Conservation (phyloP, 2,329 filamentous ascomycete genomes). For the Neofusicoccum cordaticola region DNA sequence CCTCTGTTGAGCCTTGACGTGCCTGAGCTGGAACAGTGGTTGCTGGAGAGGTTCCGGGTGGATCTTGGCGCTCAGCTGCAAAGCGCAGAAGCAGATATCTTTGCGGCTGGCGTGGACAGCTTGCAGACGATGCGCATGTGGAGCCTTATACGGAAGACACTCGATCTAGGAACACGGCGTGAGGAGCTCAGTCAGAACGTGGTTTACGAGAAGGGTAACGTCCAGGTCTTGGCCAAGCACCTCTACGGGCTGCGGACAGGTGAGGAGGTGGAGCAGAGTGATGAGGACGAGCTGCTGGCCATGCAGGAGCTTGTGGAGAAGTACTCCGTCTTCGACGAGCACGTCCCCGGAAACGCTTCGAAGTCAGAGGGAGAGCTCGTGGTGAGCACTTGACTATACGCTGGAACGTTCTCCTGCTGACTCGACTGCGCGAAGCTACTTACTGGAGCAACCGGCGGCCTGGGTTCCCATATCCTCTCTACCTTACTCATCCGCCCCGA, state of each 20-base stretch:
- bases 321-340: constrained; percentile 39
- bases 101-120: constrained; percentile 57
- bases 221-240: constrained; percentile 45
- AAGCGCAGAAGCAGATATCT: constrained; percentile 54
- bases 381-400: background rate
- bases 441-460: constrained; percentile 64
- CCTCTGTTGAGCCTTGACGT: constrained; percentile 24
- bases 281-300: constrained; percentile 44
- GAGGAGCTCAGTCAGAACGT: constrained; percentile 52
- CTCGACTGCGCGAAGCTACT: constrained; percentile 40
- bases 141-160: constrained; percentile 27
- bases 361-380: constrained; percentile 20
- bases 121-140: constrained; percentile 58
- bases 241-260: constrained; percentile 45
- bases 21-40: constrained; percentile 32
- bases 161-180: constrained; percentile 47
- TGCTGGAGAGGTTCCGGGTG: constrained; percentile 23
- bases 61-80: constrained; percentile 19
- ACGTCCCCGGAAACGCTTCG: constrained; percentile 20
- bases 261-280: constrained; percentile 29
- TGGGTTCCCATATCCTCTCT: constrained; percentile 58
- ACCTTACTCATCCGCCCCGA: constrained; percentile 28
- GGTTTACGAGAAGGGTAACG: constrained; percentile 56
- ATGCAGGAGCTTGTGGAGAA: constrained; percentile 48
- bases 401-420: background rate